Base-by-base conservation (phyloP, 352 stramenopile species). In the Globisporangium orthogonon region DNA sequence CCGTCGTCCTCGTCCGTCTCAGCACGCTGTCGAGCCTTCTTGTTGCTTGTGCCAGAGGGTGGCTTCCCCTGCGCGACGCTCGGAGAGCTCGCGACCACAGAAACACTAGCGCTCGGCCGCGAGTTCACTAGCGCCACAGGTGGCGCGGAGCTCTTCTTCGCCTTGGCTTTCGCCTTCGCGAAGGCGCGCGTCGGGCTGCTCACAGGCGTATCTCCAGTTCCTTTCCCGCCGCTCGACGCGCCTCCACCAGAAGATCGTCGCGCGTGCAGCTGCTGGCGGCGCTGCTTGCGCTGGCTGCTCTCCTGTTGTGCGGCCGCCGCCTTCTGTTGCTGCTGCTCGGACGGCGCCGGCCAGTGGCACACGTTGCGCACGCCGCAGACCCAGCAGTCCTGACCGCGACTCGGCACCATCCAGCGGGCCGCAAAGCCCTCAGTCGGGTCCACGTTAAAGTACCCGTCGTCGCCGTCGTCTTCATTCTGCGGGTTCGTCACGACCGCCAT, bases 301-400 rank as follows among this genome's bases (percentile, higher is more conserved):
- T 65, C 50, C n/a, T 54, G 52, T 29, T 41, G 44, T 43, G 63
- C 67, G 5, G 39, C 51, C 50, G 47, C 51, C 5, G 51, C 56
- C 50, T 68, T 68, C 15, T 57, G 60, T 60, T 80, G 74, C 43
- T 61, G 60, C n/a, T 66, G 66, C 40, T 80, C 70, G 10, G 70
- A 59, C 17, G 70, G 63, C 7, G 60, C 62, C 52, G 67, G 59
- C 83, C 83, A 92, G 44, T 92, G 83, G 9, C 67, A 71, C 13
- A 86, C 68, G 47, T 89, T 90, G 50, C 81, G 78, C 3, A 89
- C 78, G 40, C 78, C 79, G 54, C 83, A 92, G 11, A 92, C 83
- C 83, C 83, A 92, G 58, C 83, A 92, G 45, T 79, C 70, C 3
- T 65, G 45, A 0, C 74, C 69, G 35, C 54, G 65, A 57, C 73